Evolutionary conservation across 1,284 basidiomycete species (phyloP).

Genomic region (Lentinula novae-zelandiae): DNA sequence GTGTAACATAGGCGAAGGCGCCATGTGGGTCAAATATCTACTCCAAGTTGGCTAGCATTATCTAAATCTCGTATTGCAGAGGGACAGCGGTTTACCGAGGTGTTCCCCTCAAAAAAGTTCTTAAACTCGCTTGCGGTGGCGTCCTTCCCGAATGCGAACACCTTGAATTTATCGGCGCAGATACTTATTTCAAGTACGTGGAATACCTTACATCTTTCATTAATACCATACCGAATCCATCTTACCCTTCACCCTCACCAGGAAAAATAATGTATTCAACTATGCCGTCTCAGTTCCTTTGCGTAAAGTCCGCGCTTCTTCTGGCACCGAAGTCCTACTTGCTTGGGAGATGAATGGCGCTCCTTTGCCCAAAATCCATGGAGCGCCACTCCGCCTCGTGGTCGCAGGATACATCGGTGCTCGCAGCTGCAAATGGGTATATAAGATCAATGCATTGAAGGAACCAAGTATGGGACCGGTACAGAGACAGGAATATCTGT

Average conservation of each 20-base stretch:
- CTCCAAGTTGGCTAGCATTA: neutral
- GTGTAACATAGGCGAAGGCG: constrained; percentile 39
- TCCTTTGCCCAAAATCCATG: constrained; percentile 51
- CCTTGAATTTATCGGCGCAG: constrained; percentile 54
- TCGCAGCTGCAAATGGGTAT: constrained; percentile 55
- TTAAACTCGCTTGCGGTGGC: constrained; percentile 51
- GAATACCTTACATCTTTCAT: neutral
- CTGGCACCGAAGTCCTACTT: constrained; percentile 50
- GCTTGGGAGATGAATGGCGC: constrained; percentile 60
- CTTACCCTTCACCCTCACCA: constrained; percentile 15
- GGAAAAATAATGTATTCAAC: constrained; percentile 48
- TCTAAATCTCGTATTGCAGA: constrained; percentile 17
- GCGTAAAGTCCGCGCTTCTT: constrained; percentile 41
- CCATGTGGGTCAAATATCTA: constrained; percentile 35
- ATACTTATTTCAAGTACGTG: constrained; percentile 55
- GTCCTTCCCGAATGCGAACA: constrained; percentile 45
- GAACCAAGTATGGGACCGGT: constrained; percentile 50
- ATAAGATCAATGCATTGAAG: constrained; percentile 46
- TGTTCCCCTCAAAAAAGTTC: constrained; percentile 38
- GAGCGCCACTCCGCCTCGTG: constrained; percentile 50
- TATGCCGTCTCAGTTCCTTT: constrained; percentile 54
- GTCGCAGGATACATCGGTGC: constrained; percentile 59
- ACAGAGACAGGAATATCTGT: constrained; percentile 51
- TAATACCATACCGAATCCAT: neutral
- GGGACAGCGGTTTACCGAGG: constrained; percentile 45